Evolutionary conservation across 164 flowering plant species (phyloP).

Genomic region (Sedum album): DNA sequence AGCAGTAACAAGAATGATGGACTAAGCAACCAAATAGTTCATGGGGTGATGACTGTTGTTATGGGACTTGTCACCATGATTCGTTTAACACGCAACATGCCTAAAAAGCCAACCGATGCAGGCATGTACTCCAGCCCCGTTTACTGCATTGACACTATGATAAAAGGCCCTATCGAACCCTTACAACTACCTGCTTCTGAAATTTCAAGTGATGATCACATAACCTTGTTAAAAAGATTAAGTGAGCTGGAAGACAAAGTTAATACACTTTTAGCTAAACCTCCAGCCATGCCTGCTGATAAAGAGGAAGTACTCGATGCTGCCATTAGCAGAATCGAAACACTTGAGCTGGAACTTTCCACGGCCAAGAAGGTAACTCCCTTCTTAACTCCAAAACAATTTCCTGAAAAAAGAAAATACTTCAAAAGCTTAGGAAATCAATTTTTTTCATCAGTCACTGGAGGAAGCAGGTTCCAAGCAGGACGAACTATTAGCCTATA

Average conservation of each 20-base stretch:
- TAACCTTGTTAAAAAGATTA: slow-evolving; percentile 1
- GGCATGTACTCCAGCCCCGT: slow-evolving; percentile 5
- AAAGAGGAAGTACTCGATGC: slow-evolving; percentile 6
- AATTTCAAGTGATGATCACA: slow-evolving; percentile 6
- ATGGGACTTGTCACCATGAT: slow-evolving; percentile 6
- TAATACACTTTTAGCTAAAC: background rate
- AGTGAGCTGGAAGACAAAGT: slow-evolving; percentile 7
- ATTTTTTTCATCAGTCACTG: background rate
- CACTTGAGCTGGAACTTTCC: slow-evolving; percentile 7
- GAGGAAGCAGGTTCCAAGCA: background rate
- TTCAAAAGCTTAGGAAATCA: no score
- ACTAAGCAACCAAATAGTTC: background rate
- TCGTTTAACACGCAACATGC: slow-evolving; percentile 6
- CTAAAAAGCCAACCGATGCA: background rate
- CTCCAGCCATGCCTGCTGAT: slow-evolving; percentile 5
- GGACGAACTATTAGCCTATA: slow-evolving; percentile 7
- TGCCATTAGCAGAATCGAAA: slow-evolving; percentile 2
- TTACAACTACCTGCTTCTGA: background rate
- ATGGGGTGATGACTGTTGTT: slow-evolving; percentile 1
- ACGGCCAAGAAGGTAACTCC: background rate
- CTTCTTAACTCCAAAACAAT: background rate
- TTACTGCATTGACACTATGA: slow-evolving; percentile 9
- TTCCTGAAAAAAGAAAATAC: background rate
- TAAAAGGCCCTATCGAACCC: background rate
- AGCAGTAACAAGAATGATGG: background rate